Conservation (phyloP, 805 yeast species). For the Vanderwaltozyma verrucispora region DNA sequence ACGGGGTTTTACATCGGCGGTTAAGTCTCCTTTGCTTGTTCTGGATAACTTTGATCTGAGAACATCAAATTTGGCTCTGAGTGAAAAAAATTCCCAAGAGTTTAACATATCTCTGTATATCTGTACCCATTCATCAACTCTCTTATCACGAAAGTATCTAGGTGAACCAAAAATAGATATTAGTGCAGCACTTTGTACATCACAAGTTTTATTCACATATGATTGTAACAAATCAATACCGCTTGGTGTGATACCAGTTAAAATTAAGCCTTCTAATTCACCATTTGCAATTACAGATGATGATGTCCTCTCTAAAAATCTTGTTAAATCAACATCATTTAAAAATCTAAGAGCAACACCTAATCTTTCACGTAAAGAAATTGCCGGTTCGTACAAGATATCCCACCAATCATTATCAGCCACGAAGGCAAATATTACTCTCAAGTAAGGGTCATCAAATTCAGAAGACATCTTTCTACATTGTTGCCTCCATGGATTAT, state of each 20-base stretch:
- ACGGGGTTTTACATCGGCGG: slow-evolving; percentile 45
- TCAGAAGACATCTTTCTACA: slow-evolving; percentile 85
- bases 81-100: slow-evolving; percentile 71
- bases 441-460: slow-evolving; percentile 74
- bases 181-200: slow-evolving; percentile 84
- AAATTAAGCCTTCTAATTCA: slow-evolving; percentile 79
- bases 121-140: slow-evolving; percentile 73
- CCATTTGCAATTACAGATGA: slow-evolving; percentile 66
- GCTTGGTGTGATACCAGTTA: slow-evolving; percentile 85
- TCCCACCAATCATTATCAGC: slow-evolving; percentile 97
- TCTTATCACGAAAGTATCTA: slow-evolving; percentile 58
- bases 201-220: slow-evolving; percentile 80
- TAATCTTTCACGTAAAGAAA: slow-evolving; percentile 77
- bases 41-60: slow-evolving; percentile 55
- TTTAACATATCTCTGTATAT: slow-evolving; percentile 59
- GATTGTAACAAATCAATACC: slow-evolving; percentile 76
- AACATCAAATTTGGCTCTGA: slow-evolving; percentile 79
- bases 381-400: slow-evolving; percentile 77
- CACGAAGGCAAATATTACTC: slow-evolving; percentile 88
- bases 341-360: slow-evolving; percentile 86
- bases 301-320: slow-evolving; percentile 60
- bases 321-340: slow-evolving; percentile 65
- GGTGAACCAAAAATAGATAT: slow-evolving; percentile 78
- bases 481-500: slow-evolving; percentile 86
- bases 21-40: slow-evolving; percentile 37